phyloP scores from a whole-genome alignment of 2,329 filamentous ascomycete species.

The Diaporthe caulivora region DNA sequence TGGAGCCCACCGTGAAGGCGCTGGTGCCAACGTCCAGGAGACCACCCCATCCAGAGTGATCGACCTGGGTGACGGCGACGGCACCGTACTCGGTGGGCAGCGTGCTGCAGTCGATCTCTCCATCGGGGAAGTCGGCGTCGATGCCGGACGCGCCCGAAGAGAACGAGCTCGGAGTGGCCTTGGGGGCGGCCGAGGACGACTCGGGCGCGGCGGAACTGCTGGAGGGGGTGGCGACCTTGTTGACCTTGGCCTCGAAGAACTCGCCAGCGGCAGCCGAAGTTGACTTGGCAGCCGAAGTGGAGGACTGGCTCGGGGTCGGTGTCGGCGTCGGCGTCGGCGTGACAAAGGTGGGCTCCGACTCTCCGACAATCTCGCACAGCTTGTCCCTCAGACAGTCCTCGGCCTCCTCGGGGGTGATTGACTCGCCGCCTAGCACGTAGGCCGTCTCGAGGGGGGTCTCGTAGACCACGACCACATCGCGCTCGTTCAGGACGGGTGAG shows the following conservation, averaged over 20 bases:
- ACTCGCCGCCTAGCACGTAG: slow-evolving; percentile 76
- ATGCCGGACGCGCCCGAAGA: slow-evolving; percentile 64
- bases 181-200: slow-evolving; percentile 44
- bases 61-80: slow-evolving; percentile 75
- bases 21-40: slow-evolving; percentile 68
- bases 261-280: slow-evolving; percentile 56
- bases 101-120: slow-evolving; percentile 74
- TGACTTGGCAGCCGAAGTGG: slow-evolving; percentile 50
- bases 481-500: slow-evolving; percentile 48
- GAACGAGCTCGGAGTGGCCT: slow-evolving; percentile 45
- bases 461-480: slow-evolving; percentile 61
- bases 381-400: slow-evolving; percentile 79
- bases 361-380: slow-evolving; percentile 75
- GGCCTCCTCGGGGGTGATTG: slow-evolving; percentile 73
- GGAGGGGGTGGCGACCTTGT: slow-evolving; percentile 46
- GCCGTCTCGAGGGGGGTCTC: slow-evolving; percentile 74
- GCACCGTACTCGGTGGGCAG: slow-evolving; percentile 87
- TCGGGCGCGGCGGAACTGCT: slow-evolving; percentile 39
- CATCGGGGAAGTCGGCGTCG: slow-evolving; percentile 79
- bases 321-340: slow-evolving; percentile 54
- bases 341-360: slow-evolving; percentile 65
- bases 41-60: slow-evolving; percentile 81
- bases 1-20: slow-evolving; percentile 35
- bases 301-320: slow-evolving; percentile 43
- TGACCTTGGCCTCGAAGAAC: slow-evolving; percentile 63